phyloP scores from a whole-genome alignment of 2,329 filamentous ascomycete genomes.

The Microcyclospora pomicola region DNA sequence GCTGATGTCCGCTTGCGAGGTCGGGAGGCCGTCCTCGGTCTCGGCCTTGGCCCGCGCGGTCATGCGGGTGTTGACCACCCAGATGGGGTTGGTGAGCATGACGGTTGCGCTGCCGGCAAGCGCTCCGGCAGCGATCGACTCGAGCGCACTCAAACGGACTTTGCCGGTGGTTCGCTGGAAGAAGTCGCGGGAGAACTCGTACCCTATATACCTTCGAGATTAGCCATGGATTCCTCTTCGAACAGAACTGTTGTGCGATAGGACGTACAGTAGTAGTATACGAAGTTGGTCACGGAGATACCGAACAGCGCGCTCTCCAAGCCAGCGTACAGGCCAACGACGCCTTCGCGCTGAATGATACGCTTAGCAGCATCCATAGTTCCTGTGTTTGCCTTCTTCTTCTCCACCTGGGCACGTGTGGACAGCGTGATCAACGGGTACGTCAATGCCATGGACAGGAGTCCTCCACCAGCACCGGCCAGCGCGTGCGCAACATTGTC shows the following conservation, averaged over 20 bases:
- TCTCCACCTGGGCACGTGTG: slow-evolving; percentile 94
- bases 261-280: slow-evolving; percentile 83
- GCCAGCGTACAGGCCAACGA: slow-evolving; percentile 79
- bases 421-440: slow-evolving; percentile 97
- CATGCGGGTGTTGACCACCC: slow-evolving; percentile 98
- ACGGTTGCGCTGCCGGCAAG: slow-evolving; percentile 90
- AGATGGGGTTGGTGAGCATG: slow-evolving; percentile 94
- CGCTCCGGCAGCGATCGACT: slow-evolving; percentile 90
- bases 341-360: slow-evolving; percentile 83
- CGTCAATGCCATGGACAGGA: slow-evolving; percentile 92
- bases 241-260: neutral
- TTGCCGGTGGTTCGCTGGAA: slow-evolving; percentile 67
- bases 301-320: slow-evolving; percentile 91
- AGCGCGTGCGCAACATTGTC: slow-evolving; percentile 96
- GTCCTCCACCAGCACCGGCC: slow-evolving; percentile 80
- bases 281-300: slow-evolving; percentile 97
- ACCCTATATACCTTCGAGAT: slow-evolving; percentile 38
- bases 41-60: slow-evolving; percentile 64
- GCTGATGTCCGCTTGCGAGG: slow-evolving; percentile 26
- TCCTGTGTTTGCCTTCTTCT: slow-evolving; percentile 74
- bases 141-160: slow-evolving; percentile 73
- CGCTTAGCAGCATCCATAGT: slow-evolving; percentile 70
- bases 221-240: slow-evolving; percentile 1
- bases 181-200: slow-evolving; percentile 84
- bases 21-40: slow-evolving; percentile 24